Base-by-base conservation (phyloP, 164 flowering plant genomes). In the Aristolochia contorta region DNA sequence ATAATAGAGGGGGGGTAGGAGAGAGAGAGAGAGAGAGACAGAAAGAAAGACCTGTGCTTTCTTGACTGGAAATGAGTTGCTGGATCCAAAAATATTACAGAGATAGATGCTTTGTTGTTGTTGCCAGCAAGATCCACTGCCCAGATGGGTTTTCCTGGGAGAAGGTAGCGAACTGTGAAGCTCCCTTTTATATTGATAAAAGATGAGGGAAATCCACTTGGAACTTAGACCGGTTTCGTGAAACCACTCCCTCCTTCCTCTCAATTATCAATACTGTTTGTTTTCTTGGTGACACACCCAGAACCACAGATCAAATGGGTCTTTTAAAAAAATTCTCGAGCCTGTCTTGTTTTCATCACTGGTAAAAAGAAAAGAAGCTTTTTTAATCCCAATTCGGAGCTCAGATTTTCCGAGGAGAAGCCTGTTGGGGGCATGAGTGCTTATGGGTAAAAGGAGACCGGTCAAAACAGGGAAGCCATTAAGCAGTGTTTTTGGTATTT, bases 361-460 rank as follows among this genome's bases (percentile, higher is more conserved):
- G 71, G 72, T 69, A 47, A 80, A 81, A 77, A 72, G 79, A 22
- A 61, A 23, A 53, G 63, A 67, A 52, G 48, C 62, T 60, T 67
- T 51, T n/a, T 66, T 67, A 51, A 57, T 56, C 59, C 57, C 43
- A 49, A 32, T 63, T 59, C 52, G 62, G 56, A 52, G 64, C 51
- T 57, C 18, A 32, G 60, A 61, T 56, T 57, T 27, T 60, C 59
- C 21, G 41, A 27, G 45, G 52, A 46, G 37, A 12, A 30, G 51
- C 65, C 20, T 45, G 12, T 25, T 45, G 51, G 47, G 30, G 48
- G 57, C n/a, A 51, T 27, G 33, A 54, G 50, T 19, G 59, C 58
- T 62, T 48, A 59, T 67, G 71, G 68, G 64, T 13, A 57, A 59
- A 69, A 58, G 59, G 37, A 57, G 57, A 58, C 64, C 20, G 50